Evolutionary conservation across 305 asterid genomes (phyloP).

Genomic region (Solanum hybrid): DNA sequence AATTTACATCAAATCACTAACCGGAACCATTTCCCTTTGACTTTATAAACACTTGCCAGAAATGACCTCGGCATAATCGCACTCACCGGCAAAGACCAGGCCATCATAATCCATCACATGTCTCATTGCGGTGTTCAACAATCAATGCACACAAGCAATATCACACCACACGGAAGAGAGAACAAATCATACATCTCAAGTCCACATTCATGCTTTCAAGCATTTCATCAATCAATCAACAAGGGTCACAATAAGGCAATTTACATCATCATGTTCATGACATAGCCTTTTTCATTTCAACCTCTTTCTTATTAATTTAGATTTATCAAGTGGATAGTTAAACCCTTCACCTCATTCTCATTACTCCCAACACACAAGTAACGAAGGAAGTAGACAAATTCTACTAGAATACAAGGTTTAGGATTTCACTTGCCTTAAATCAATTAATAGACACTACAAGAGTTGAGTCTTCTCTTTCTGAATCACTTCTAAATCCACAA

Average conservation of each 20-base stretch:
- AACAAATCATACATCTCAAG: neutral
- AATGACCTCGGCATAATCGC: neutral
- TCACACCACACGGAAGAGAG: neutral
- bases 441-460: neutral
- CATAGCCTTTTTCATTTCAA: neutral
- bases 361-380: neutral
- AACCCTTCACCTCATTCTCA: neutral
- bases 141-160: neutral
- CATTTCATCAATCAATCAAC: neutral
- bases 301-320: neutral
- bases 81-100: neutral
- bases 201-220: neutral
- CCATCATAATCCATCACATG: neutral
- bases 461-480: neutral
- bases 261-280: neutral
- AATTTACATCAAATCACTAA: neutral
- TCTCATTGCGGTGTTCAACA: neutral
- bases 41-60: neutral
- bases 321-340: neutral
- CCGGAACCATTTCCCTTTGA: neutral
- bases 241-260: neutral
- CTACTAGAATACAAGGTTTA: neutral
- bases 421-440: neutral
- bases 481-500: neutral
- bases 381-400: neutral